Evolutionary conservation across 2,329 filamentous ascomycete genomes (phyloP), one percentile per base, ranked within the genome.

Genomic region (Anthostomella pinea): DNA sequence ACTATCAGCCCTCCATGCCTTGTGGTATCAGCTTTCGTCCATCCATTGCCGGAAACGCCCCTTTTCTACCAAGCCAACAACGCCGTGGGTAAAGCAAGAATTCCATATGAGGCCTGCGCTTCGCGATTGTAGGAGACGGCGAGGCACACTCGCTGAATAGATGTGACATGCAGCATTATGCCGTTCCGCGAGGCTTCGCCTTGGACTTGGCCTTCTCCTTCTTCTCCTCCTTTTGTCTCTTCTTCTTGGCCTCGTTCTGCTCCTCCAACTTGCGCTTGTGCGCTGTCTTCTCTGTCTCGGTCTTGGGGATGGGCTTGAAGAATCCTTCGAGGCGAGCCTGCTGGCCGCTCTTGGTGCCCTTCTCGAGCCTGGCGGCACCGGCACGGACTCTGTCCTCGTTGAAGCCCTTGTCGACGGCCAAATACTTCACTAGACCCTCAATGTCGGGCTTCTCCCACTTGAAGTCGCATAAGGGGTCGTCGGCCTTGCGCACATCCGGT

Each of bases 361-460:
- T 98, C 60, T 86, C 79, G 39, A 98, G 68, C 38, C 87, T 79
- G 3, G 81, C 76, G 1, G 86, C 90, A 18, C 77, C 91, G 27
- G 75, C 79, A 23, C 90, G 79, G 7, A 98, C 93, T 13, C 93
- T 78, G 58, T 98, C 93, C 61, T 98, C 94, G 19, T 83, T 95
- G 73, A 98, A 98, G 1, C 90, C 93, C 68, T 98, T 98, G 58
- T 97, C 93, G 5, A 80, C 80, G 3, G 95, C 93, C 2, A 98
- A 70, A 64, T 87, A 98, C 53, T 93, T 78, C 46, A 98, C 79
- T 0, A 98, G 77, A 0, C 88, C 91, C 2, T 96, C 89, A 2
- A 93, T 73, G 54, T 98, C 90, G 3, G 93, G 93, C 41, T 83
- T 83, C 28, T 96, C 89, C 93, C 94, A 98, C 65, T 95, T 96